Evolutionary conservation across 2,329 filamentous ascomycete genomes (phyloP), one percentile per base, ranked within the genome.

Genomic region (Claviceps africana): DNA sequence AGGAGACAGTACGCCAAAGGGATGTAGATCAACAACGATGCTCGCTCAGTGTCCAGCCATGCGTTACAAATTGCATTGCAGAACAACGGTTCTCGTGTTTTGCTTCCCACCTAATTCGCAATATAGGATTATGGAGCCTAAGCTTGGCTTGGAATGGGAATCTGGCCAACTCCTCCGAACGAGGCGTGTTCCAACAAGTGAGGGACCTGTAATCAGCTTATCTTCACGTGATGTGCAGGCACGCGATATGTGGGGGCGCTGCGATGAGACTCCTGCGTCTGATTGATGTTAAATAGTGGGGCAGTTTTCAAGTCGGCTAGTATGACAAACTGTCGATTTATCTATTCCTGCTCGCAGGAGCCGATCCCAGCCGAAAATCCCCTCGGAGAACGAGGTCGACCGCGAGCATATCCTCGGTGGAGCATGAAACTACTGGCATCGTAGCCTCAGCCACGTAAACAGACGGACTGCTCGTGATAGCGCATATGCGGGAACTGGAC

Each of bases 301-400:
- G 13, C 15, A 2, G 10, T 11, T 35, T 13, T 35, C 10, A 35
- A 11, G 37, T 40, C 17, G 37, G 37, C 37, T 17, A 13, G 13
- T 15, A 25, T 3, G 33, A 35, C 33, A 10, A 11, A 35, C 33
- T 11, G 9, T 37, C 35, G 5, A 15, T 15, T n/a, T 37, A n/a
- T 37, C 39, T 21, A 22, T 11, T 11, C 21, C 19, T 21, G n/a
- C 39, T 42, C 39, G 42, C 42, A 25, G 15, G 21, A 44, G 50
- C 54, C 54, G 54, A 56, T 50, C 52, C 50, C 50, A 52, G 52
- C 54, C 54, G 54, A 56, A 52, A 13, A 30, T 35, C 28, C 4
- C 22, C 48, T 52, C 54, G 54, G 54, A 53, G 25, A 51, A 28
- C 44, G 43, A 46, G 43, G 6, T 1, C 25, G 13, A 22, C 43